A percentile compares a stretch with the other conserved stretches of the same genome.
phyloP scores from a whole-genome alignment of 345 rosid genomes.

The Arabidopsis arenosa region DNA sequence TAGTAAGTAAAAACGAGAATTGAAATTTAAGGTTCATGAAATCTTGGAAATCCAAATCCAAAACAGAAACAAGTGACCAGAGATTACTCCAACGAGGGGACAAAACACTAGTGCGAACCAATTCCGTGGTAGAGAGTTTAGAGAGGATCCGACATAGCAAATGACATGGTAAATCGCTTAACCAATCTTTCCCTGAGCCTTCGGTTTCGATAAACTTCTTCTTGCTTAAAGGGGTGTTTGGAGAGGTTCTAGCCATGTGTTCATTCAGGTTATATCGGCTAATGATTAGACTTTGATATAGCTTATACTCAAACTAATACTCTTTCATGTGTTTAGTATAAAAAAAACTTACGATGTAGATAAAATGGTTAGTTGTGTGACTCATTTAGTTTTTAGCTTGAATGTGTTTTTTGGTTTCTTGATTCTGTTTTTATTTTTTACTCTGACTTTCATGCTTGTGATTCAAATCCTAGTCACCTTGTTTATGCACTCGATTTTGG shows the following conservation, averaged over 20 bases:
- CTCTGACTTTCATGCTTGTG: too few relatives aligned
- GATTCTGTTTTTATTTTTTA: too few relatives aligned
- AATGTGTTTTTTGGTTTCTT: not conserved
- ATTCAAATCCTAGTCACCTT: too few relatives aligned
- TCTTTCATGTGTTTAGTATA: too few relatives aligned
- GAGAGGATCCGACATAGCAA: too few relatives aligned
- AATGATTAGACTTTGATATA: too few relatives aligned
- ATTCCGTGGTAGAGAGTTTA: too few relatives aligned
- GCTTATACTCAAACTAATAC: too few relatives aligned
- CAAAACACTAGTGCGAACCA: not conserved
- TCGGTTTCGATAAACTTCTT: not conserved
- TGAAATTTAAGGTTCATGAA: not conserved
- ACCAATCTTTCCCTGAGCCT: not conserved
- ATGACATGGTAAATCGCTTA: not conserved
- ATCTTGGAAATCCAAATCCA: not conserved
- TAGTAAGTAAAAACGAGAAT: not conserved
- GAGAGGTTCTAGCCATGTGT: not conserved
- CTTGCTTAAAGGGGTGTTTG: not conserved
- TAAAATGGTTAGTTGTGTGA: too few relatives aligned
- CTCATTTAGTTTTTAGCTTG: not conserved
- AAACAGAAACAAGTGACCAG: not conserved
- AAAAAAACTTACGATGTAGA: too few relatives aligned
- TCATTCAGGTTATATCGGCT: too few relatives aligned
- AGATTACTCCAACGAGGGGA: not conserved
- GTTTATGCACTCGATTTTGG: not conserved